A percentile compares a stretch with the other conserved stretches of the same genome.
Evolutionary conservation across 2,329 filamentous ascomycete genomes (phyloP).

Genomic region (Calonectria crousiana): DNA sequence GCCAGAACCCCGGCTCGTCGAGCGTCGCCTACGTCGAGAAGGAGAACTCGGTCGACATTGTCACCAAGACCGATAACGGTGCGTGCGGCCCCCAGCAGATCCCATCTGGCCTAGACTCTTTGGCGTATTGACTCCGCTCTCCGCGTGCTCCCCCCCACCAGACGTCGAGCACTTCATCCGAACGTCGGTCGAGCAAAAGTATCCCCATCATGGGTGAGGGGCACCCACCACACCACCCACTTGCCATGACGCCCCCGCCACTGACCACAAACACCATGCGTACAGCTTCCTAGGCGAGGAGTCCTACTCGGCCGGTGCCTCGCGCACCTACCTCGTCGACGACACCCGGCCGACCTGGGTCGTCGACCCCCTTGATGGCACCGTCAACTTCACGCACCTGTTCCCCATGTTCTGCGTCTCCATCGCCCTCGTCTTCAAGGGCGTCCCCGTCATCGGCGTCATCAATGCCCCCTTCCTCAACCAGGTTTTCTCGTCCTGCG

Average conservation of each 20-base stretch:
- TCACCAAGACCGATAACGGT: constrained; percentile 83
- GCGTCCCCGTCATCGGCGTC: constrained; percentile 74
- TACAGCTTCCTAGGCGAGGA: constrained; percentile 82
- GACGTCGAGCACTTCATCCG: constrained; percentile 81
- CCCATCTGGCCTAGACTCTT: background rate
- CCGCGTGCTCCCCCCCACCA: constrained; percentile 46
- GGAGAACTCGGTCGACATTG: constrained; percentile 81
- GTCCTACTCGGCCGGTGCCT: constrained; percentile 76
- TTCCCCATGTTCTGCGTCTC: constrained; percentile 87
- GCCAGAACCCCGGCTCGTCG: constrained; percentile 24
- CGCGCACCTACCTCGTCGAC: constrained; percentile 76
- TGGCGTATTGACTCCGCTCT: constrained; percentile 19
- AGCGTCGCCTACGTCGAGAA: constrained; percentile 66
- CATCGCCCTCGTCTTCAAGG: constrained; percentile 74
- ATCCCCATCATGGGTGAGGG: constrained; percentile 74
- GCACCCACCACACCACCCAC: background rate
- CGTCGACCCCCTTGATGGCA: constrained; percentile 83
- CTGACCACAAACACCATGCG: background rate
- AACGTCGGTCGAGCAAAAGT: constrained; percentile 67
- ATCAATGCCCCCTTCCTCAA: constrained; percentile 79
- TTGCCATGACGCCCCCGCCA: constrained; percentile 2
- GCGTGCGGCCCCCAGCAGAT: constrained; percentile 28
- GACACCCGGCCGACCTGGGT: constrained; percentile 75
- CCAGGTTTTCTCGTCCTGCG: constrained; percentile 77
- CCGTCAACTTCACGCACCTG: constrained; percentile 84